Evolutionary conservation across 2,329 filamentous ascomycete species (phyloP).

Genomic region (Eutypella sp.): DNA sequence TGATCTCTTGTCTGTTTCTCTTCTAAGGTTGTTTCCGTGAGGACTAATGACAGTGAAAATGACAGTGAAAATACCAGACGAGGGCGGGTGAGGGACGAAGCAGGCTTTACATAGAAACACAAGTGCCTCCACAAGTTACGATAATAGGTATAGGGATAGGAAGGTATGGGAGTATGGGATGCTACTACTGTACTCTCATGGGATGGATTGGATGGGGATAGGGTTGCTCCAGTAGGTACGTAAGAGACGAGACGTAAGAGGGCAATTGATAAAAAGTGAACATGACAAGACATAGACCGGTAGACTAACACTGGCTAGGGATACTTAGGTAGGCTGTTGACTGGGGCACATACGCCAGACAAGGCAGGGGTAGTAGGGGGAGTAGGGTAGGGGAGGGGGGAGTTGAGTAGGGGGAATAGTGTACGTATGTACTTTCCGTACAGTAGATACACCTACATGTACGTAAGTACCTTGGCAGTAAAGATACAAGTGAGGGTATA

Average conservation of each 20-base stretch:
- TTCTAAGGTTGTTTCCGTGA: constrained; percentile 6
- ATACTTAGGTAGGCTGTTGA: no score
- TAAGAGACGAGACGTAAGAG: constrained; percentile 7
- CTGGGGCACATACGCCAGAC: neutral
- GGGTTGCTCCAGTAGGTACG: constrained; percentile 19
- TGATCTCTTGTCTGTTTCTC: no score
- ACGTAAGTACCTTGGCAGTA: neutral
- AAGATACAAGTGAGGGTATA: no score
- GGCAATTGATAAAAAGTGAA: no score
- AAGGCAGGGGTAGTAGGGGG: no score
- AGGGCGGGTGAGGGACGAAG: constrained; percentile 13
- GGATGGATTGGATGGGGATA: no score
- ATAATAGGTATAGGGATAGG: no score
- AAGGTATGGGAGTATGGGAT: no score
- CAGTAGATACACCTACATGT: neutral
- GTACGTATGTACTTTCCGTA: neutral
- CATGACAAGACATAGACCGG: no score
- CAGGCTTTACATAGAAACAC: constrained; percentile 23
- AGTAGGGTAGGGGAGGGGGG: neutral
- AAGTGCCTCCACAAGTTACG: constrained; percentile 14
- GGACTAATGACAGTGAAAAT: constrained; percentile 5
- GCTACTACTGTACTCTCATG: no score
- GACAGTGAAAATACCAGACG: constrained; percentile 6
- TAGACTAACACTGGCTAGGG: no score
- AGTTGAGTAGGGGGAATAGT: neutral